Conservation (phyloP, 192 early-diverging fungal genomes). For the Coemansia sp. region DNA sequence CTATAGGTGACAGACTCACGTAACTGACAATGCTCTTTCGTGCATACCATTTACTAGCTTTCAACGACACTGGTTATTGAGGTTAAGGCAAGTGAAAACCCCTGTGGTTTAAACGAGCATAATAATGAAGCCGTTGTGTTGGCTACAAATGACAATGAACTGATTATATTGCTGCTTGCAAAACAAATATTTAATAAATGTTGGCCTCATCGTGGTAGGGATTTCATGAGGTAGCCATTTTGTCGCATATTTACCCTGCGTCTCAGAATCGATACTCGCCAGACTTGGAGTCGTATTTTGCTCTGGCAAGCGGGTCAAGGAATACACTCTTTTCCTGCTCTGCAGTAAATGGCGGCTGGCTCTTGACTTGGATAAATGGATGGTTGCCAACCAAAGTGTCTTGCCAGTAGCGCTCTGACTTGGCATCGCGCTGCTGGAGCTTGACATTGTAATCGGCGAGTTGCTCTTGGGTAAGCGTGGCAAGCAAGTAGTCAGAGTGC, state of each 20-base stretch:
- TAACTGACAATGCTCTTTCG: background rate
- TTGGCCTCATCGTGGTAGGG: no score
- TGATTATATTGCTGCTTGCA: no score
- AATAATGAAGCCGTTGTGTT: no score
- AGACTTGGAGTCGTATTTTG: conserved; percentile 18
- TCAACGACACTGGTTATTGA: background rate
- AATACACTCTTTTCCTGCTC: conserved; percentile 26
- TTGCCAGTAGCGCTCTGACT: conserved; percentile 40
- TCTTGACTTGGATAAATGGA: conserved; percentile 35
- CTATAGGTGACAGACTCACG: background rate
- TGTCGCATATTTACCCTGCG: no score
- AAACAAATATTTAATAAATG: no score
- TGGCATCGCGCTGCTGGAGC: conserved; percentile 4
- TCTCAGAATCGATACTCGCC: conserved; percentile 26
- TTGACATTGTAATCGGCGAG: conserved; percentile 29
- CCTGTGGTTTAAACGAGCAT: no score
- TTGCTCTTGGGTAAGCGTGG: conserved; percentile 4
- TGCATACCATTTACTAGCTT: background rate
- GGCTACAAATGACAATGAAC: no score
- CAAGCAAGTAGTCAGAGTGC: conserved; percentile 70
- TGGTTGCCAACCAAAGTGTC: conserved; percentile 42
- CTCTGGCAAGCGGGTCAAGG: conserved; percentile 34
- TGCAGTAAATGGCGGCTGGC: conserved; percentile 27
- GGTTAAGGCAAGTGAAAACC: background rate
- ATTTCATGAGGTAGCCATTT: no score